Percentiles rank a stretch among this genome's conserved stretches.
Evolutionary conservation across 805 yeast species (phyloP).

Genomic region (Saccharomyces eubayanus): DNA sequence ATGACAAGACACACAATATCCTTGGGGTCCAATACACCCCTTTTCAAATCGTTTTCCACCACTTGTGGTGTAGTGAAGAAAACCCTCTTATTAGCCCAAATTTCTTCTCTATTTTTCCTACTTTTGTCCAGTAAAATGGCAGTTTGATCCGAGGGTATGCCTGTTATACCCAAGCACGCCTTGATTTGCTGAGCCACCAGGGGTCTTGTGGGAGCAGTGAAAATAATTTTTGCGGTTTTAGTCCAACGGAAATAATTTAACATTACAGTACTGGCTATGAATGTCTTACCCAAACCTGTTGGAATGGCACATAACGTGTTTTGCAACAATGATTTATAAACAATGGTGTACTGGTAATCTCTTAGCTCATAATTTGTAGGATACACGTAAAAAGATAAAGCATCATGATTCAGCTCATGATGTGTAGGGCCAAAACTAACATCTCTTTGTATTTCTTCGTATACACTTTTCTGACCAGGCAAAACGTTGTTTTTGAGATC

Average conservation of each 20-base stretch:
- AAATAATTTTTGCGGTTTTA: slow-evolving; percentile 64
- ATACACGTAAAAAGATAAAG: slow-evolving; percentile 50
- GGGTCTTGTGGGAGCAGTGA: slow-evolving; percentile 96
- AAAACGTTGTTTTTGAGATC: slow-evolving; percentile 29
- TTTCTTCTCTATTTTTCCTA: slow-evolving; percentile 54
- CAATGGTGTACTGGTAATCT: slow-evolving; percentile 82
- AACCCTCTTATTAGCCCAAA: slow-evolving; percentile 73
- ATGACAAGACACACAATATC: slow-evolving; percentile 67
- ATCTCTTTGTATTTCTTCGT: slow-evolving; percentile 33
- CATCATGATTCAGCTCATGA: slow-evolving; percentile 39
- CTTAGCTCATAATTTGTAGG: slow-evolving; percentile 80
- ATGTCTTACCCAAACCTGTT: slow-evolving; percentile 95
- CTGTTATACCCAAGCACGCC: slow-evolving; percentile 83
- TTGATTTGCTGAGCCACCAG: slow-evolving; percentile 92
- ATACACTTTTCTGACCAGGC: slow-evolving; percentile 24
- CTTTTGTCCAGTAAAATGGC: slow-evolving; percentile 64
- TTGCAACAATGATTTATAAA: slow-evolving; percentile 57
- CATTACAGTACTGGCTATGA: slow-evolving; percentile 92
- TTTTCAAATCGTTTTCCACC: slow-evolving; percentile 76
- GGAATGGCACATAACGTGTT: slow-evolving; percentile 87
- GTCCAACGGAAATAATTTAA: slow-evolving; percentile 86
- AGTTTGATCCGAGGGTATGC: slow-evolving; percentile 66
- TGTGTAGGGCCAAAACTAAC: slow-evolving; percentile 39
- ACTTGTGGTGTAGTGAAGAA: slow-evolving; percentile 96
- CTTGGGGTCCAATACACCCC: slow-evolving; percentile 71